Percentiles rank a stretch among this genome's conserved stretches.
phyloP scores from a whole-genome alignment of 2,329 filamentous ascomycete genomes.

The Daldinia eschscholtzii region DNA sequence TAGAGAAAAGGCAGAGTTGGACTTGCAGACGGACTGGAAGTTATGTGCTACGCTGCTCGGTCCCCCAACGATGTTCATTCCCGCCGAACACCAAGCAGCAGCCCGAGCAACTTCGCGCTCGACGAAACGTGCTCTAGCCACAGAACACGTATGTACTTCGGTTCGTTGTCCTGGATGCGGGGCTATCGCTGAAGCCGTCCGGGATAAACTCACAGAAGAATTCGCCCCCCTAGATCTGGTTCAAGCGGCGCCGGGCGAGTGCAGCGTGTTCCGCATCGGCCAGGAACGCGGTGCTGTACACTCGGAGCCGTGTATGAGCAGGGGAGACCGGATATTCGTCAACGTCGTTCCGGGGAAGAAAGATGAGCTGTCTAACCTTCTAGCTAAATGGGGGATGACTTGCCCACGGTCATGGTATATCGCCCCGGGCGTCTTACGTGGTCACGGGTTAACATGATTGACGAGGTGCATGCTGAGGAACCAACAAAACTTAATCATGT shows the following conservation, averaged over 20 bases:
- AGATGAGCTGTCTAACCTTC: conserved; percentile 52
- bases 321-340: conserved; percentile 53
- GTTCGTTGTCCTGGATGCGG: conserved; percentile 61
- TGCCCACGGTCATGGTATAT: conserved; percentile 52
- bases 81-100: conserved; percentile 46
- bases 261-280: conserved; percentile 59
- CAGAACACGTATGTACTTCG: conserved; percentile 57
- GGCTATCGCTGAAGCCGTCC: conserved; percentile 56
- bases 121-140: conserved; percentile 48
- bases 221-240: conserved; percentile 47
- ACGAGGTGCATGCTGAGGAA: neutral
- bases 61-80: conserved; percentile 61
- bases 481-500: neutral
- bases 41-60: conserved; percentile 62
- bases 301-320: conserved; percentile 56
- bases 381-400: conserved; percentile 56
- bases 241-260: conserved; percentile 51
- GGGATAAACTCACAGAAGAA: conserved; percentile 51
- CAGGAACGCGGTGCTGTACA: conserved; percentile 58
- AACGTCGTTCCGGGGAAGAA: conserved; percentile 56
- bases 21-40: conserved; percentile 61
- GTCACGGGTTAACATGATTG: conserved; percentile 11
- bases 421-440: conserved; percentile 28
- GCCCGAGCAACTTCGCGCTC: conserved; percentile 53
- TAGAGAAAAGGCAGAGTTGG: conserved; percentile 19